A percentile compares a stretch with the other conserved stretches of the same genome.
Evolutionary conservation across 1,139 yeast species (phyloP).

Genomic region (Blastobotrys niveus): DNA sequence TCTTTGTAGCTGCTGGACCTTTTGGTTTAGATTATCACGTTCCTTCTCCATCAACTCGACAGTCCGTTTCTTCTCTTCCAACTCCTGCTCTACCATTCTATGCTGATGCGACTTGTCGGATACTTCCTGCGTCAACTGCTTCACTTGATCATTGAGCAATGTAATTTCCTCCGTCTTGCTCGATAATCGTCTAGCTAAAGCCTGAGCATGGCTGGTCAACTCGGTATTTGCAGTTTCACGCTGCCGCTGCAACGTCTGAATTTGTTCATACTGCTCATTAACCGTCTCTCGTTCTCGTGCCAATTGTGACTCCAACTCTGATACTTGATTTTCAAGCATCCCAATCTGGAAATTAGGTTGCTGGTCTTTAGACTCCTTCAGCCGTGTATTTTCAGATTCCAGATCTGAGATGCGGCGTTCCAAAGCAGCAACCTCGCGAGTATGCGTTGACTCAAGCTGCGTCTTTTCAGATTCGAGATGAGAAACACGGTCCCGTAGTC

Average conservation of each 20-base stretch:
- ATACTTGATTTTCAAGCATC: neutral
- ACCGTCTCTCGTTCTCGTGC: neutral
- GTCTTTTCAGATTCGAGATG: neutral
- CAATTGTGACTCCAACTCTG: neutral
- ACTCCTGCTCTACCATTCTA: neutral
- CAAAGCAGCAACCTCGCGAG: too few species aligned
- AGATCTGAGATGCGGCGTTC: too few species aligned
- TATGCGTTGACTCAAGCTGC: too few species aligned
- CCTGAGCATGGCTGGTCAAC: constrained; percentile 4
- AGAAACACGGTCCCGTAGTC: neutral
- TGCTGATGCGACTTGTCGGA: neutral
- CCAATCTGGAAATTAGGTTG: neutral
- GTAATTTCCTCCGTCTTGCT: neutral
- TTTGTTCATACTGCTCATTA: neutral
- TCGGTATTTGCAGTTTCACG: constrained; percentile 2
- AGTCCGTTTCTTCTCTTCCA: neutral
- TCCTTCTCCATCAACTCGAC: neutral
- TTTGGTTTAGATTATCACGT: neutral
- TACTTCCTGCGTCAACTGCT: neutral
- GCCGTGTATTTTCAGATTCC: neutral
- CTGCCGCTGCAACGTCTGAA: constrained; percentile 1
- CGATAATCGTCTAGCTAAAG: constrained; percentile 1
- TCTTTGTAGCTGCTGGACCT: neutral
- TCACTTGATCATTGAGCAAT: neutral
- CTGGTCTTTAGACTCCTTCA: neutral